Percentiles rank a stretch among this genome's conserved stretches.
These are phyloP conservation scores for Lactuca saligna DNA, from an alignment of 129 eudicot species.

Conservation along the genomic window DNA sequence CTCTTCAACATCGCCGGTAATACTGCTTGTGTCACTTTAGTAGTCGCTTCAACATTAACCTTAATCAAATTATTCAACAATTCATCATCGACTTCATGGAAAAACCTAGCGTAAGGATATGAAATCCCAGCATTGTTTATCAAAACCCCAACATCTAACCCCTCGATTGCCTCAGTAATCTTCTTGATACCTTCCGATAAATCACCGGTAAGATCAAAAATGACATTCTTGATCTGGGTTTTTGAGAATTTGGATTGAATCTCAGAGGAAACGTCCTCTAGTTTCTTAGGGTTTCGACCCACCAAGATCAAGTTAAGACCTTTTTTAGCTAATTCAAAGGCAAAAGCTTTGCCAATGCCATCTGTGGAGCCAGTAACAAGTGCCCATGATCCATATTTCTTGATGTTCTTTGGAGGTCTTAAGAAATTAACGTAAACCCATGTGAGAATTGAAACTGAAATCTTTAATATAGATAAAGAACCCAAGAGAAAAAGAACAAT, in stretches of 20 bases:
- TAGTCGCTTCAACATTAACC: slow-evolving; percentile 1
- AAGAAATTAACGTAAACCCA: slow-evolving; percentile 50
- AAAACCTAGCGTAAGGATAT: slow-evolving; percentile 26
- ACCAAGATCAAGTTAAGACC: slow-evolving; percentile 68
- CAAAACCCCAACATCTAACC: slow-evolving; percentile 34
- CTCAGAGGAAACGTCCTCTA: slow-evolving; percentile 49
- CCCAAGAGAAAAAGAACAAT: slow-evolving; percentile 13
- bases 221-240: slow-evolving; percentile 60
- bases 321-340: slow-evolving; percentile 67
- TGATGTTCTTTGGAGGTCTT: slow-evolving; percentile 45
- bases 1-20: slow-evolving; percentile 15
- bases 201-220: slow-evolving; percentile 65
- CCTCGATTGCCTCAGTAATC: slow-evolving; percentile 23
- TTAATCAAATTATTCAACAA: background rate
- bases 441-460: slow-evolving; percentile 11
- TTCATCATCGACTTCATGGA: slow-evolving; percentile 6
- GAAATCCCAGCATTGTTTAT: slow-evolving; percentile 31
- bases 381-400: slow-evolving; percentile 90
- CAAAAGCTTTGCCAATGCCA: slow-evolving; percentile 87
- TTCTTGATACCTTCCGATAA: slow-evolving; percentile 25
- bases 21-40: slow-evolving; percentile 2
- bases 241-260: slow-evolving; percentile 48
- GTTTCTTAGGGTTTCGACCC: slow-evolving; percentile 71
- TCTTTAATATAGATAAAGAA: slow-evolving; percentile 6
- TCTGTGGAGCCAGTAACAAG: slow-evolving; percentile 86